phyloP scores from a whole-genome alignment of 768 basidiomycete genomes.

The Auricularia cornea region DNA sequence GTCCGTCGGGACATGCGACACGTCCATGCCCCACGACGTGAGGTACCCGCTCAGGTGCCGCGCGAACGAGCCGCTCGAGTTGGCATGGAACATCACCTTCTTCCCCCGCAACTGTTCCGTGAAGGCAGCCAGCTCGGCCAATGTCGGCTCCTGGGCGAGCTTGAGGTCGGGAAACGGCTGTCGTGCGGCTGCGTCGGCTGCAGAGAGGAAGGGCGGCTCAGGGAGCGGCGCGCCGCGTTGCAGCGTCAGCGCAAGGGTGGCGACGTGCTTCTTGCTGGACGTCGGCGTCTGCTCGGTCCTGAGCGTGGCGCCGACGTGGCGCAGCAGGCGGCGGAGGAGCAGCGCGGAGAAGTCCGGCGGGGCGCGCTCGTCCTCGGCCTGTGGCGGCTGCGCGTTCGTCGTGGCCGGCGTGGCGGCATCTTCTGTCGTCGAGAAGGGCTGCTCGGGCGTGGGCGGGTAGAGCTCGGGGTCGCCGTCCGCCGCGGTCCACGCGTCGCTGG shows the following conservation, averaged over 20 bases:
- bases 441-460: constrained; percentile 7
- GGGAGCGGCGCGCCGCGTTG: not conserved
- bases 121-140: constrained; percentile 72
- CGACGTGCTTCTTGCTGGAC: not conserved
- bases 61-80: constrained; percentile 80
- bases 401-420: not conserved
- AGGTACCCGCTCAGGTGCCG: constrained; percentile 90
- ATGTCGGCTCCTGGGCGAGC: constrained; percentile 61
- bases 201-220: constrained; percentile 26
- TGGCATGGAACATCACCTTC: constrained; percentile 76
- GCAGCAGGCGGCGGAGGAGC: constrained; percentile 52
- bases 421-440: not conserved
- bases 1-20: constrained; percentile 53
- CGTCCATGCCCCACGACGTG: constrained; percentile 91
- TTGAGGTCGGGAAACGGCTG: constrained; percentile 41
- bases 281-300: constrained; percentile 12
- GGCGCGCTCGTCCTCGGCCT: constrained; percentile 17
- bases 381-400: not conserved
- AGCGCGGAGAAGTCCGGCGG: constrained; percentile 39
- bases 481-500: constrained; percentile 8
- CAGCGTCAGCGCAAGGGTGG: not conserved
- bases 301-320: constrained; percentile 45
- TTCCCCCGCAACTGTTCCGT: constrained; percentile 76
- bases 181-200: constrained; percentile 38
- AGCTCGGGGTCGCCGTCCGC: constrained; percentile 2